Base-by-base conservation (phyloP, 352 stramenopile genomes). In the Globisporangium cederbergense region DNA sequence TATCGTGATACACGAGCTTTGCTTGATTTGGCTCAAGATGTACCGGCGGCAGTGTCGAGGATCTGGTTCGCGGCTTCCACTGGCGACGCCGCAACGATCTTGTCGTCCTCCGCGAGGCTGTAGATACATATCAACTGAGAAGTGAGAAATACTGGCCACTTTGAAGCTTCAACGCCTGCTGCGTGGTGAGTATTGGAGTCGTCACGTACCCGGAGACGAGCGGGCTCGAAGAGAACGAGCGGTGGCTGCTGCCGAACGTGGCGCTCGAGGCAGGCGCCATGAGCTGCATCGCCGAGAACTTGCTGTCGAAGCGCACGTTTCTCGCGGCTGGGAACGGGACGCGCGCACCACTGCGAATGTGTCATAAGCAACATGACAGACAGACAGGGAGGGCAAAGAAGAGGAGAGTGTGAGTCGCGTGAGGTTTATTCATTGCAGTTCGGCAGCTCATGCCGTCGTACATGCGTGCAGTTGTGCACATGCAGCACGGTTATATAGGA, bases 161-260 rank as follows among this genome's bases (percentile, higher is more conserved):
- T 11, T 11, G 18, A 3, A 10, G 4, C 4, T n/a, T 18, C 13
- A 4, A 43, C 36, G 28, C 4, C 46, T 22, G 22, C 11, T n/a
- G 18, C 25, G 25, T 28, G 2, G 25, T 28, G 25, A 28, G 25
- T 20, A 64, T 53, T 72, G 18, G 18, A 58, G 18, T 32, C 34
- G 22, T 43, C 42, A 45, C 71, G 49, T 78, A 89, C 83, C 70
- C 73, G 28, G 72, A 71, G 49, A 70, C 58, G 46, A 70, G 42
- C 4, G 81, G 76, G 8, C 71, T 73, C 45, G 83, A 89, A 16
- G 83, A 92, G 76, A 90, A 90, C 30, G 73, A 78, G 43, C 83
- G 79, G 38, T 58, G 62, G 46, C 54, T 62, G 28, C 76, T 64
- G 55, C 75, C 73, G 58, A 85, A 83, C 10, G 45, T 67, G 25